Conservation (phyloP, 345 rosid genomes). For the Sisymbrium irio region DNA sequence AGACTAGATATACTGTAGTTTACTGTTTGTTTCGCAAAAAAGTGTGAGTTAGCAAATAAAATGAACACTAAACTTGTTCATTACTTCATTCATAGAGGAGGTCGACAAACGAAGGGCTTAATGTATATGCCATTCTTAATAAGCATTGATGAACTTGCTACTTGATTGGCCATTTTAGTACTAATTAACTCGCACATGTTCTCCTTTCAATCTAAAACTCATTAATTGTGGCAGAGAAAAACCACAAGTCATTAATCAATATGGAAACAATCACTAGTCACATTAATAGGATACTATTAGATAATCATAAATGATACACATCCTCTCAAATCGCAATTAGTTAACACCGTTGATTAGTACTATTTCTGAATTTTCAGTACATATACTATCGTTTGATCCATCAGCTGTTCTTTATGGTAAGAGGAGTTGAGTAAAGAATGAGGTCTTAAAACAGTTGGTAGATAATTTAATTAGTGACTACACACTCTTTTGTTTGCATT, state of each 20-base stretch:
- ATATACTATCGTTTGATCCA: background rate
- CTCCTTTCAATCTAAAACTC: background rate
- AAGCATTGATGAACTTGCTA: too few relatives aligned
- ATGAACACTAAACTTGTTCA: background rate
- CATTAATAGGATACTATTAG: background rate
- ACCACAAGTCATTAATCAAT: background rate
- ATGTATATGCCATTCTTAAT: too few relatives aligned
- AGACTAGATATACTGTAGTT: background rate
- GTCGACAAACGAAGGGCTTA: too few relatives aligned
- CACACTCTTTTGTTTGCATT: constrained; percentile 18
- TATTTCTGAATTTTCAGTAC: background rate
- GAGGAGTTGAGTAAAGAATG: background rate
- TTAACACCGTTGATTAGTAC: background rate
- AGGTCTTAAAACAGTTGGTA: background rate
- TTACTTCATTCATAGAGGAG: background rate
- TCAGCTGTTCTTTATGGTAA: background rate
- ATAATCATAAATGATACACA: background rate
- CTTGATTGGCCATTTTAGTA: background rate
- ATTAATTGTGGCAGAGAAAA: background rate
- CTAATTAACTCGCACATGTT: background rate
- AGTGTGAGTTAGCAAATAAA: background rate
- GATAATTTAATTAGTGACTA: background rate
- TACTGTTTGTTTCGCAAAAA: background rate
- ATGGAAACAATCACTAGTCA: background rate
- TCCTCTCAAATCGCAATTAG: background rate